Evolutionary conservation across 768 basidiomycete species (phyloP).

Genomic region (Hebeloma cylindrosporum): DNA sequence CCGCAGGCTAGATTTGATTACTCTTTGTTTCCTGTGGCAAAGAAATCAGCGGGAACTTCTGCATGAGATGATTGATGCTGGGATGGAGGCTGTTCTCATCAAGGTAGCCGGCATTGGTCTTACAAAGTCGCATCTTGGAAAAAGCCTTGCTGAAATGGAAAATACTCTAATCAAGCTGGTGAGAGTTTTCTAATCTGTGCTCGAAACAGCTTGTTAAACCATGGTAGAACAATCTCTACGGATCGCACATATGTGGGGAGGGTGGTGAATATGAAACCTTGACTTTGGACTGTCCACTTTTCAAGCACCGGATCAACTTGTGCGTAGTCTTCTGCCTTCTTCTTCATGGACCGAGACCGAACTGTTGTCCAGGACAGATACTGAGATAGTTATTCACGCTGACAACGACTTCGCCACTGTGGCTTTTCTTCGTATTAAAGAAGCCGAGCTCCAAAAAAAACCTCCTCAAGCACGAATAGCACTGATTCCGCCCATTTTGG

Average conservation of each 20-base stretch:
- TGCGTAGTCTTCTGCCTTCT: conserved; percentile 34
- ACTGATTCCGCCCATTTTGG: conserved; percentile 55
- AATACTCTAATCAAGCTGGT: conserved; percentile 73
- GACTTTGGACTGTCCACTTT: conserved; percentile 87
- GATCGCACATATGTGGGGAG: conserved; percentile 94
- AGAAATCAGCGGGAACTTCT: conserved; percentile 84
- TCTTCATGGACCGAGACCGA: conserved; percentile 4
- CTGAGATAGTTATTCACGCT: conserved; percentile 73
- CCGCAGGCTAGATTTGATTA: conserved; percentile 72
- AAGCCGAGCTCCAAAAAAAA: conserved; percentile 61
- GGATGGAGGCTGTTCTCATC: conserved; percentile 82
- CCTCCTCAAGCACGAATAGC: conserved; percentile 8
- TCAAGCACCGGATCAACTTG: conserved; percentile 75
- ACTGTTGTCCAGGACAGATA: conserved; percentile 45
- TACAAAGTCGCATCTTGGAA: conserved; percentile 74
- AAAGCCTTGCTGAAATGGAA: conserved; percentile 71
- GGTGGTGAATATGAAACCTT: conserved; percentile 98
- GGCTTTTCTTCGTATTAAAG: conserved; percentile 82
- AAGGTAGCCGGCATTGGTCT: conserved; percentile 96
- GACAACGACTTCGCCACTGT: conserved; percentile 87
- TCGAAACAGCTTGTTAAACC: neutral
- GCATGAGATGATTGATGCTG: conserved; percentile 78
- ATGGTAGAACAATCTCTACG: conserved; percentile 67
- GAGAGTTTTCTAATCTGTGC: conserved; percentile 18
- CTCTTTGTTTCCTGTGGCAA: conserved; percentile 93